Percentiles rank a stretch among this genome's conserved stretches.
Conservation (phyloP, 2,329 filamentous ascomycete species). For the Lojkania enalia region DNA sequence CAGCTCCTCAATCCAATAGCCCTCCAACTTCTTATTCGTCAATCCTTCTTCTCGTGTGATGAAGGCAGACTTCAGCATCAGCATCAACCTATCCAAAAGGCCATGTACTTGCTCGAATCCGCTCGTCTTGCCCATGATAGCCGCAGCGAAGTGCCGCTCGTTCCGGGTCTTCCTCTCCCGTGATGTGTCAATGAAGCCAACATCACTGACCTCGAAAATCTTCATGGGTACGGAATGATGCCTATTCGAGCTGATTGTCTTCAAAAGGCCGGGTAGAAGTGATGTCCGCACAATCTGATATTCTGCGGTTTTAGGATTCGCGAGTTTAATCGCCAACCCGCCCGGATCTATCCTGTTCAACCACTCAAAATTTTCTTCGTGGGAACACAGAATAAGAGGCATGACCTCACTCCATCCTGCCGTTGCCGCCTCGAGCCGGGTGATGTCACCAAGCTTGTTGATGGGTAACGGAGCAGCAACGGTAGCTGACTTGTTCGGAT, state of each 20-base stretch:
- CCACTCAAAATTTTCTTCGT: slow-evolving; percentile 98
- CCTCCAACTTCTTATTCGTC: slow-evolving; percentile 62
- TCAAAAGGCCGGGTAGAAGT: slow-evolving; percentile 82
- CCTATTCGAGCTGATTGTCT: slow-evolving; percentile 94
- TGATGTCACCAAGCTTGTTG: slow-evolving; percentile 93
- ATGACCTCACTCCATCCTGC: slow-evolving; percentile 96
- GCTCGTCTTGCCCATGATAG: slow-evolving; percentile 90
- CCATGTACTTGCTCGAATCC: slow-evolving; percentile 97
- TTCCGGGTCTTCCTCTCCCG: slow-evolving; percentile 85
- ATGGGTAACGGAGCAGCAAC: slow-evolving; percentile 84
- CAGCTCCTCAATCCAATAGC: slow-evolving; percentile 94
- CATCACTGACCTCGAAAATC: slow-evolving; percentile 89
- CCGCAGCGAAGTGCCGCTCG: slow-evolving; percentile 93
- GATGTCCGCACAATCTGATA: slow-evolving; percentile 92
- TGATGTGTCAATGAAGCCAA: slow-evolving; percentile 83
- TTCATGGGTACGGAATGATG: slow-evolving; percentile 85
- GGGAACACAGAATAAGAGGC: slow-evolving; percentile 93
- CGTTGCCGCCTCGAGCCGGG: slow-evolving; percentile 86
- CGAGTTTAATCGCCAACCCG: slow-evolving; percentile 77
- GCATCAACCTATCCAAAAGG: slow-evolving; percentile 84
- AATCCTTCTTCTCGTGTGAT: slow-evolving; percentile 70
- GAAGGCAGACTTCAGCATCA: slow-evolving; percentile 87
- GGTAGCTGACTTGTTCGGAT: slow-evolving; percentile 82
- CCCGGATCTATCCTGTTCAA: slow-evolving; percentile 89
- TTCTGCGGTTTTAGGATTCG: slow-evolving; percentile 90